Evolutionary conservation across 1,284 basidiomycete genomes (phyloP).

Genomic region (Leccinum subspadiceum): DNA sequence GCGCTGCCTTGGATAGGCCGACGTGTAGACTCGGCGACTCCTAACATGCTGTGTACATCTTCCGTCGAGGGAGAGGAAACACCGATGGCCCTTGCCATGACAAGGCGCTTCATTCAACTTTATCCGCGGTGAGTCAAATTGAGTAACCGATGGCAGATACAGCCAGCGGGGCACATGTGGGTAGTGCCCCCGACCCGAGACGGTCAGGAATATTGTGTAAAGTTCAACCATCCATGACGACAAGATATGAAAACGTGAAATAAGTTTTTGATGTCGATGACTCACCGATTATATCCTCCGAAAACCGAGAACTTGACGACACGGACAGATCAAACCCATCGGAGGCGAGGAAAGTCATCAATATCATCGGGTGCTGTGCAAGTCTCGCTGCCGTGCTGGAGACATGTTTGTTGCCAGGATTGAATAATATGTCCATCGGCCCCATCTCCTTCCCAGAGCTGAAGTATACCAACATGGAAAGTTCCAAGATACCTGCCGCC

Average conservation of each 20-base stretch:
- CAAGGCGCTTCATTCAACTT: slow-evolving; percentile 2
- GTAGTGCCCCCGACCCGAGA: neutral
- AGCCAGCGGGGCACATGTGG: neutral
- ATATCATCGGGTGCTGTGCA: neutral
- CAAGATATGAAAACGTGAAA: slow-evolving; percentile 7
- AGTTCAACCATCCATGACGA: slow-evolving; percentile 5
- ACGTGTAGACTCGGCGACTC: neutral
- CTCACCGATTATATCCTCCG: neutral
- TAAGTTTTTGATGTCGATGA: slow-evolving; percentile 7
- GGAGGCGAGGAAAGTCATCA: neutral
- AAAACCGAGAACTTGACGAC: neutral
- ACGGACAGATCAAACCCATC: neutral
- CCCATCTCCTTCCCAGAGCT: neutral
- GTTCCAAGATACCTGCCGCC: neutral
- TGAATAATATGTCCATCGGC: neutral
- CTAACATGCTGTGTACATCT: slow-evolving; percentile 15
- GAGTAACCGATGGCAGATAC: slow-evolving; percentile 10
- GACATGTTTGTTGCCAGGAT: neutral
- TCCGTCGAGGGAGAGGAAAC: slow-evolving; percentile 7
- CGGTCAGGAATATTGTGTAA: neutral
- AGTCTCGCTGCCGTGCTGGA: neutral
- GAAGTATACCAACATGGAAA: slow-evolving; percentile 14
- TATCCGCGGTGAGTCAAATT: neutral
- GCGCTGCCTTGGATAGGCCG: slow-evolving; percentile 2
- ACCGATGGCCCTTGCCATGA: slow-evolving; percentile 15